phyloP scores from a whole-genome alignment of 768 basidiomycete genomes.

The Amanita subjunquillea region DNA sequence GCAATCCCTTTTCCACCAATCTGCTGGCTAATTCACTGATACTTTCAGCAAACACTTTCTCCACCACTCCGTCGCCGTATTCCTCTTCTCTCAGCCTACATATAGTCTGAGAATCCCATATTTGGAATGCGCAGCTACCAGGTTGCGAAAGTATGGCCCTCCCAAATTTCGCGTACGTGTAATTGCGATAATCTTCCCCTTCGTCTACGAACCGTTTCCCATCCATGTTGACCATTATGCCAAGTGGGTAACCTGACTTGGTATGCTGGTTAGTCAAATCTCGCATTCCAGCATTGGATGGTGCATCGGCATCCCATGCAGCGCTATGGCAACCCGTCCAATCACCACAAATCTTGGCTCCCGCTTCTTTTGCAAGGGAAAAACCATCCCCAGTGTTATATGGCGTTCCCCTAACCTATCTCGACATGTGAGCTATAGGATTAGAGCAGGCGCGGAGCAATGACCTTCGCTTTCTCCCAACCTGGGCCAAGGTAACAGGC shows the following conservation, averaged over 20 bases:
- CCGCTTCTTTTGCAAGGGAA: constrained; percentile 34
- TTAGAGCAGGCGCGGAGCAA: constrained; percentile 5
- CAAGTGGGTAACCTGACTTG: constrained; percentile 65
- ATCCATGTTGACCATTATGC: constrained; percentile 52
- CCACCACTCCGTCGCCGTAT: constrained; percentile 52
- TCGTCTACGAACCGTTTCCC: constrained; percentile 63
- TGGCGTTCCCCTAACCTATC: constrained; percentile 58
- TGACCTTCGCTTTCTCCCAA: constrained; percentile 50
- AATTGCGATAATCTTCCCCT: constrained; percentile 63
- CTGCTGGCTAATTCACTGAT: constrained; percentile 40
- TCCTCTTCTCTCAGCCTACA: constrained; percentile 48
- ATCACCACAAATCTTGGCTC: constrained; percentile 52
- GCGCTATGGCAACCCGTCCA: constrained; percentile 66
- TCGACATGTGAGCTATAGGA: background rate
- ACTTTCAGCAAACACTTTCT: constrained; percentile 37
- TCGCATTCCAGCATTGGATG: constrained; percentile 39
- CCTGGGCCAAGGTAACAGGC: constrained; percentile 42
- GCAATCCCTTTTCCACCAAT: constrained; percentile 35
- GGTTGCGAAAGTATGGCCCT: constrained; percentile 48
- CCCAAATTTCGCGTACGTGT: constrained; percentile 64
- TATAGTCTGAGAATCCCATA: constrained; percentile 44
- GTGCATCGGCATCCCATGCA: constrained; percentile 59
- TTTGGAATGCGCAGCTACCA: constrained; percentile 51
- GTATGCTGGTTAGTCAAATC: constrained; percentile 60
- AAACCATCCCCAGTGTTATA: constrained; percentile 64